Base-by-base conservation (phyloP, 2,329 filamentous ascomycete species). In the Nigrograna mackinnonii region DNA sequence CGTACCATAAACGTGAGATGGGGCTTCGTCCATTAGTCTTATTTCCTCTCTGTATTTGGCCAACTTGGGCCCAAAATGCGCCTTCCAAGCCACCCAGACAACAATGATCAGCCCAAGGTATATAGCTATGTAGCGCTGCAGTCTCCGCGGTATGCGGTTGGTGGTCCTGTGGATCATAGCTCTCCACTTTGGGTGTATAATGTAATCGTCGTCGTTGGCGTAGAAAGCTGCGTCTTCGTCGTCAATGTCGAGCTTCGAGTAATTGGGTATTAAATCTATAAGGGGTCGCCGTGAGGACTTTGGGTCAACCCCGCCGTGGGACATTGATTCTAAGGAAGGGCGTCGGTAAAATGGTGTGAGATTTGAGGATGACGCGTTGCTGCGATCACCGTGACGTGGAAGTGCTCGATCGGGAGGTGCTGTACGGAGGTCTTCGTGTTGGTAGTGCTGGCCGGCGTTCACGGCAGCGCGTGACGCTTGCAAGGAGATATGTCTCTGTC, bases 151-250 rank as follows among this genome's bases (percentile, higher is more conserved):
- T 5, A 70, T 50, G 6, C 57, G 57, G 31, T 58, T 59, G 35
- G 53, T 50, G 6, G 52, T 55, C 19, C 44, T 49, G 13, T 50
- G 45, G 36, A 67, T 44, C 16, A 61, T 44, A 22, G 54, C 51
- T 39, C 61, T 60, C 54, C 60, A 57, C 46, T 64, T 62, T n/a
- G 59, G 60, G 5, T 56, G 50, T 24, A 67, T 53, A 22, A 66
- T 52, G 36, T 57, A 60, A 32, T 54, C 47, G 22, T 68, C 62
- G 37, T 69, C 67, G 42, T 55, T 49, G 39, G 47, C 50, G 52
- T 67, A 69, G 55, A 66, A 67, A 30, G 54, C 54, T 20, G 67
- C 61, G 48, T 69, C 65, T 55, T 68, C 65, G 39, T 72, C 68
- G 12, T 68, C 64, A 35, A 69, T 66, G 47, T 68, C 66, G 44